Evolutionary conservation across 495 filamentous ascomycete genomes (phyloP).

Genomic region (Annulohypoxylon moriforme): DNA sequence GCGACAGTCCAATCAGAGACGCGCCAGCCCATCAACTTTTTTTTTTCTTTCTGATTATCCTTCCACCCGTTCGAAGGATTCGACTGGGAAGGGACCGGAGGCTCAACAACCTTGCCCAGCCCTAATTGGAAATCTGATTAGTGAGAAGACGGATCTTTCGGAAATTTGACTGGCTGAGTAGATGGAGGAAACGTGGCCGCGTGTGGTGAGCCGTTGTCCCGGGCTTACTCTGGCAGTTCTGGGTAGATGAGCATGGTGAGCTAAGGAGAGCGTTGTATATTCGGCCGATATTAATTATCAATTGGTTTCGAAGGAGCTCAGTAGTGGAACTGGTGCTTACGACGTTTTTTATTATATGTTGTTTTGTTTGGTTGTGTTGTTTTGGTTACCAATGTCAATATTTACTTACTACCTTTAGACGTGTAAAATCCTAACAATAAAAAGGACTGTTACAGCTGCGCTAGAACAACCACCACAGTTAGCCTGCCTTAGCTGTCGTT

Average conservation of each 20-base stretch:
- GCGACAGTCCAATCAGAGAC: conserved; percentile 18
- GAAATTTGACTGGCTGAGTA: conserved; percentile 28
- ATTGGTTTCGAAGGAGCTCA: background rate
- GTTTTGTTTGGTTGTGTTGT: background rate
- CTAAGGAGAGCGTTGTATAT: background rate
- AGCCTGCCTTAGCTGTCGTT: background rate
- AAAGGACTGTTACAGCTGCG: background rate
- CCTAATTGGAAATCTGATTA: conserved; percentile 20
- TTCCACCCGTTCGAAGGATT: conserved; percentile 11
- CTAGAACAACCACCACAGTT: conserved; percentile 2
- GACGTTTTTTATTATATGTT: background rate
- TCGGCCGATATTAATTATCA: background rate
- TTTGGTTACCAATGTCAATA: conserved; percentile 5
- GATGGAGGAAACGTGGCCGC: conserved; percentile 34
- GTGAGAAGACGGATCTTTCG: conserved; percentile 20
- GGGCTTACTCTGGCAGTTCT: conserved; percentile 14
- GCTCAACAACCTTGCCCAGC: conserved; percentile 27
- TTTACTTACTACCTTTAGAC: background rate
- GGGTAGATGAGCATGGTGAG: background rate
- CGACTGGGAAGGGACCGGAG: conserved; percentile 25
- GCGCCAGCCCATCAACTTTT: background rate
- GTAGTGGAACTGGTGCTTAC: background rate
- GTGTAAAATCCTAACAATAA: background rate
- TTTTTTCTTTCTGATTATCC: too few species aligned
- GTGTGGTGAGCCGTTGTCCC: conserved; percentile 19